phyloP scores from a whole-genome alignment of 192 early-diverging fungal genomes.

The Pecoramyces ruminantium region DNA sequence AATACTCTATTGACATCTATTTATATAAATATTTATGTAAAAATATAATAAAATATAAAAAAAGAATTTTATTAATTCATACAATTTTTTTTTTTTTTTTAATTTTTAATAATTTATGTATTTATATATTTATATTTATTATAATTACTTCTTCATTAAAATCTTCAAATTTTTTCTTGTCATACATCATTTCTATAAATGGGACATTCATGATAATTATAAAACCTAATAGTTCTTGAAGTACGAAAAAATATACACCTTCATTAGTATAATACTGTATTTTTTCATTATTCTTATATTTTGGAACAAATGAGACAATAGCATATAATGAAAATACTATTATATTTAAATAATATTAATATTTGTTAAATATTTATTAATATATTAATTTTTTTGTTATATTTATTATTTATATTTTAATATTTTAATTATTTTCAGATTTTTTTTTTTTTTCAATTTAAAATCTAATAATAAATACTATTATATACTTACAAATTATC shows the following conservation, averaged over 20 bases:
- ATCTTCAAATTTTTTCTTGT: neutral
- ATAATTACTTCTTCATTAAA: neutral
- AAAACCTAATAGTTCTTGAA: neutral
- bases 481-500: neutral
- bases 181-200: neutral
- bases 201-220: neutral
- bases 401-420: neutral
- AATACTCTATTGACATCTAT: neutral
- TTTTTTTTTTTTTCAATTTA: too few species aligned
- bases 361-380: too few species aligned
- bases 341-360: neutral
- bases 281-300: neutral
- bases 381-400: too few species aligned
- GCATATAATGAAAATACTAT: neutral
- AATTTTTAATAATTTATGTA: too few species aligned
- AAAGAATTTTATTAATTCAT: too few species aligned
- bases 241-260: neutral
- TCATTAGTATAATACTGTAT: neutral
- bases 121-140: too few species aligned
- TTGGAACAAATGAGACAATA: neutral
- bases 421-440: neutral
- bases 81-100: too few species aligned
- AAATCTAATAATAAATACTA: too few species aligned
- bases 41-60: too few species aligned
- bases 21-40: neutral